Evolutionary conservation across 2,329 filamentous ascomycete genomes (phyloP), one percentile per base, ranked within the genome.

Genomic region (Sporothrix luriei): DNA sequence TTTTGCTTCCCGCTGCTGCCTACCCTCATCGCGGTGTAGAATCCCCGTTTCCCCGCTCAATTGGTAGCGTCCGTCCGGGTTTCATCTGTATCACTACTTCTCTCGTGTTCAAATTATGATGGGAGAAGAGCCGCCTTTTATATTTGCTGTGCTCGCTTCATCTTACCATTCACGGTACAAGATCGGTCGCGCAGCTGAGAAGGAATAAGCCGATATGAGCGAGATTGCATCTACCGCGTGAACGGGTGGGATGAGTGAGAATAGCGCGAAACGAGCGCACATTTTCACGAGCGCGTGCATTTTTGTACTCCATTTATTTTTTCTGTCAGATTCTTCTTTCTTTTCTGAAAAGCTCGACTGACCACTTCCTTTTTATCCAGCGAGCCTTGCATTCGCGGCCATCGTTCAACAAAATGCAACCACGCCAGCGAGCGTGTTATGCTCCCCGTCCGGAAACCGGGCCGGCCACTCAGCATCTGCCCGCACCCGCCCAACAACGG

Each of bases 321-420:
- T 66, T 66, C 38, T 11, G 19, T 59, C 43, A n/a, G n/a, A n/a
- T n/a, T n/a, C n/a, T n/a, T n/a, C 24, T 43, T 46, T 52, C 1
- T 57, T 55, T 29, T 33, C 4, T 59, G 4, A 21, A 29, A 7
- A 11, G n/a, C 19, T n/a, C 10, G 11, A 46, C 49, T 48, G 59
- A 57, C 52, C 59, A 3, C 1, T 21, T 14, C 21, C 33, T 6
- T n/a, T 29, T 9, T 38, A 59, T 55, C 26, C 74, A 92, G 90
- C 79, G 87, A 87, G 82, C 89, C 90, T 76, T 92, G 90, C 77
- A 92, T 92, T 74, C 88, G 90, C 75, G 90, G 90, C 69, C 90
- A 92, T 78, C 88, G 90, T 75, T 92, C 90, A 40, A 91, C 90
- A 67, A 91, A 90, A 82, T 92, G 90, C 78, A 88, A 85, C 62